phyloP scores from a whole-genome alignment of 768 basidiomycete species.

The Trametes punicea region DNA sequence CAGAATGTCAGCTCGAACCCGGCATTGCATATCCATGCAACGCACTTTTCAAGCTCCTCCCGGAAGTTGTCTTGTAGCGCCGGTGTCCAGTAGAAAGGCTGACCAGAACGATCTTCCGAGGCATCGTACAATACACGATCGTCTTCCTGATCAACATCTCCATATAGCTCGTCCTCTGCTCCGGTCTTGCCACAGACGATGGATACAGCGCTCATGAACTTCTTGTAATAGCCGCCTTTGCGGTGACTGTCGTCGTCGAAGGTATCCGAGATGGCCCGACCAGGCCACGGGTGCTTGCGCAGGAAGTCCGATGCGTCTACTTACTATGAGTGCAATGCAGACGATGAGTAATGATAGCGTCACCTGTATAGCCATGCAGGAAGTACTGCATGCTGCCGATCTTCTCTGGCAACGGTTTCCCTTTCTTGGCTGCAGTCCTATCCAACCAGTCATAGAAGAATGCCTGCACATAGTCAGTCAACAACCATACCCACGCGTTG shows the following conservation, averaged over 20 bases:
- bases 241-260: conserved; percentile 83
- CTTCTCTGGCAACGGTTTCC: conserved; percentile 80
- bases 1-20: conserved; percentile 16
- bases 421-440: conserved; percentile 76
- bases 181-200: conserved; percentile 86
- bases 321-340: not conserved
- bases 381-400: conserved; percentile 91
- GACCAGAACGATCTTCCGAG: conserved; percentile 51
- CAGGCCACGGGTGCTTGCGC: conserved; percentile 84
- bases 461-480: conserved; percentile 43
- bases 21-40: not conserved
- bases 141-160: conserved; percentile 72
- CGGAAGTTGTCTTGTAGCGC: conserved; percentile 77
- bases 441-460: conserved; percentile 96
- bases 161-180: conserved; percentile 62
- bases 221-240: conserved; percentile 64
- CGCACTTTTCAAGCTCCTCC: conserved; percentile 85
- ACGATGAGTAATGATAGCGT: not conserved
- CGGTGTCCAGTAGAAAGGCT: conserved; percentile 82
- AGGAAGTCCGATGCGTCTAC: conserved; percentile 86
- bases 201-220: conserved; percentile 63
- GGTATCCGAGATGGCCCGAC: conserved; percentile 77
- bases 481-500: not conserved
- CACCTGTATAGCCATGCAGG: conserved; percentile 78
- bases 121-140: conserved; percentile 66